These are phyloP conservation scores for Platanus orientalis DNA, from an alignment of 164 flowering plant genomes.

Conservation along the genomic window DNA sequence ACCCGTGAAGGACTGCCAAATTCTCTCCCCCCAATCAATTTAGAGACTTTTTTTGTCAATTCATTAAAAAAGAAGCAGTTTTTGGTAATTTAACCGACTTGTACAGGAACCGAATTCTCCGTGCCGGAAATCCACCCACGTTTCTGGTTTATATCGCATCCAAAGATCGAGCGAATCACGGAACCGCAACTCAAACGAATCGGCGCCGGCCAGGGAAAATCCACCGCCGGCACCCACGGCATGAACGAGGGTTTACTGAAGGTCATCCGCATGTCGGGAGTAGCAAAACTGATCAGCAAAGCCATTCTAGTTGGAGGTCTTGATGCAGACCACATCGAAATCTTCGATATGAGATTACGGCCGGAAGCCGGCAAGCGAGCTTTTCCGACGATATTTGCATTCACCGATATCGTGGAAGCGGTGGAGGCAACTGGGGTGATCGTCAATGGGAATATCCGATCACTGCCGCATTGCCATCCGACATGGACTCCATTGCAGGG, in stretches of 20 bases:
- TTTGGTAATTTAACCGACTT: too few species aligned
- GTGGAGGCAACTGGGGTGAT: slow-evolving; percentile 14
- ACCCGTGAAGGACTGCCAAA: too few species aligned
- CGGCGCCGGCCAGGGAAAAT: background rate
- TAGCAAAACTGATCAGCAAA: slow-evolving; percentile 13
- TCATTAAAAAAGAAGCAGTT: too few species aligned
- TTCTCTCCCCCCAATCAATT: too few species aligned
- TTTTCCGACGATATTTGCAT: slow-evolving; percentile 10
- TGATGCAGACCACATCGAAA: slow-evolving; percentile 10
- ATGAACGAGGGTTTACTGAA: background rate
- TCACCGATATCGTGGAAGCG: slow-evolving; percentile 17
- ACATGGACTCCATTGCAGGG: slow-evolving; percentile 7
- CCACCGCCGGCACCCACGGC: background rate
- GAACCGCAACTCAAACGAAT: background rate
- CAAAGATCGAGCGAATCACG: slow-evolving; percentile 6
- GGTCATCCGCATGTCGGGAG: slow-evolving; percentile 15
- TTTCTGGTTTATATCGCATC: slow-evolving; percentile 8
- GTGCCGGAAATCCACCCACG: background rate
- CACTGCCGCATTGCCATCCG: slow-evolving; percentile 9
- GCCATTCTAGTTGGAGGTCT: slow-evolving; percentile 15
- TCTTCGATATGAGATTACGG: background rate
- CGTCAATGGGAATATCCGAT: slow-evolving; percentile 1
- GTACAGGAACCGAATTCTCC: background rate
- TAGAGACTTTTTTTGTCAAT: too few species aligned
- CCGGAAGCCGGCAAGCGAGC: background rate